Base-by-base conservation (phyloP, 1,284 basidiomycete species). In the Volvariella surrecta region DNA sequence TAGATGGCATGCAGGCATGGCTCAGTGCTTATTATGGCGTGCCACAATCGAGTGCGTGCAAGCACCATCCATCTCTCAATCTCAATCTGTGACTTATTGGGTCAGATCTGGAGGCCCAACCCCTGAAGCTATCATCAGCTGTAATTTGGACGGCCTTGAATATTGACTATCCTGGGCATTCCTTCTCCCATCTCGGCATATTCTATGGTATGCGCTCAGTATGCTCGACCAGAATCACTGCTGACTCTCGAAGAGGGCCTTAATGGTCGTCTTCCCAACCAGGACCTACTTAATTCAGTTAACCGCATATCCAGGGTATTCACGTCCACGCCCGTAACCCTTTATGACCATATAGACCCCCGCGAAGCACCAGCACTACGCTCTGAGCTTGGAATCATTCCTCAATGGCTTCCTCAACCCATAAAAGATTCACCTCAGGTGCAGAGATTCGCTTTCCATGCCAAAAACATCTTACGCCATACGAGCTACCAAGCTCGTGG, bases 151-250 rank as follows among this genome's bases (percentile, higher is more conserved):
- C 89, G 2, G 92, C 90, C 4, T 66, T 99, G 30, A 89, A 89
- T 52, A 78, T 99, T 45, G 96, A 99, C 61, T 99, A 97, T 58
- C 91, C 94, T 1, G 87, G 89, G 1, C 95, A 99, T 61, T 97
- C 93, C 0, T 97, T 98, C 63, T 91, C 87, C 9, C 89, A 95
- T 55, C 69, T 99, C 2, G 91, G 91, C 2, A 65, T 98, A 9
- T 95, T 90, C 63, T 90, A 89, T 62, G 91, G 91, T 90, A 16
- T 32, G 19, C 16, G 17, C 32, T 34, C 19, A 19, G 32, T 15
- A n/a, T 18, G 15, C 18, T 24, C 22, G 35, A 18, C 11, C 30
- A 35, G n/a, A 17, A 45, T 24, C 46, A 37, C 40, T 42, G 16
- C 35, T 39, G 3, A 32, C 28, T 30, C 32, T 28, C 44, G 30